Percentiles rank a stretch among this genome's conserved stretches.
Evolutionary conservation across 495 filamentous ascomycete genomes (phyloP).

Genomic region (Aspergillus coremiiformis): DNA sequence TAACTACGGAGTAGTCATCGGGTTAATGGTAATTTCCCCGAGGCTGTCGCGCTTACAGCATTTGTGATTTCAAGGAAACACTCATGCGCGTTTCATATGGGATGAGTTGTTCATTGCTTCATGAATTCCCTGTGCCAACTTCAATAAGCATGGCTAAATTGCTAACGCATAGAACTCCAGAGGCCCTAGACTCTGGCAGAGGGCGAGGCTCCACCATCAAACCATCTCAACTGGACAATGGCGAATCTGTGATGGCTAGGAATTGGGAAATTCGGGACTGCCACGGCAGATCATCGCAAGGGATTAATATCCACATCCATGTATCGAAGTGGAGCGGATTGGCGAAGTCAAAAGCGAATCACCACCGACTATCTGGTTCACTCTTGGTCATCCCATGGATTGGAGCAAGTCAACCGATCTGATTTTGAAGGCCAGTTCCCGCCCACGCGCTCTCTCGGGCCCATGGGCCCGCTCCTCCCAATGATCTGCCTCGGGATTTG

Average conservation of each 20-base stretch:
- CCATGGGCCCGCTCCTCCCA: slow-evolving; percentile 3
- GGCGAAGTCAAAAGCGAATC: background rate
- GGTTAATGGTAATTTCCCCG: background rate
- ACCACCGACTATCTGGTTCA: background rate
- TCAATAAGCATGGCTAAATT: background rate
- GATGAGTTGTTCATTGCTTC: background rate
- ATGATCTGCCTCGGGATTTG: background rate
- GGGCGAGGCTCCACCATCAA: background rate
- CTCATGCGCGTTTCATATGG: background rate
- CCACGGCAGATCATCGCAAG: background rate
- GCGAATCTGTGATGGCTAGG: background rate
- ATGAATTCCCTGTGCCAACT: background rate
- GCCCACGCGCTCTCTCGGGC: background rate
- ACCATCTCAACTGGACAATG: background rate
- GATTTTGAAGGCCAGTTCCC: slow-evolving; percentile 10
- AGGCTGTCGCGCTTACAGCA: background rate
- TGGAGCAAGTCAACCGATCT: slow-evolving; percentile 15
- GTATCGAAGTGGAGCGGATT: background rate
- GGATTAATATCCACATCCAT: background rate
- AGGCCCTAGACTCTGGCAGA: too few relatives aligned
- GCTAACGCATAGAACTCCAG: background rate
- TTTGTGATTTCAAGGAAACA: background rate
- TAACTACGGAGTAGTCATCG: too few relatives aligned
- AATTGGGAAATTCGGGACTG: background rate
- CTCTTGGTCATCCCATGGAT: background rate